Percentiles rank a stretch among this genome's conserved stretches.
phyloP scores from a whole-genome alignment of 192 early-diverging fungal genomes.

The Coemansia pectinata region DNA sequence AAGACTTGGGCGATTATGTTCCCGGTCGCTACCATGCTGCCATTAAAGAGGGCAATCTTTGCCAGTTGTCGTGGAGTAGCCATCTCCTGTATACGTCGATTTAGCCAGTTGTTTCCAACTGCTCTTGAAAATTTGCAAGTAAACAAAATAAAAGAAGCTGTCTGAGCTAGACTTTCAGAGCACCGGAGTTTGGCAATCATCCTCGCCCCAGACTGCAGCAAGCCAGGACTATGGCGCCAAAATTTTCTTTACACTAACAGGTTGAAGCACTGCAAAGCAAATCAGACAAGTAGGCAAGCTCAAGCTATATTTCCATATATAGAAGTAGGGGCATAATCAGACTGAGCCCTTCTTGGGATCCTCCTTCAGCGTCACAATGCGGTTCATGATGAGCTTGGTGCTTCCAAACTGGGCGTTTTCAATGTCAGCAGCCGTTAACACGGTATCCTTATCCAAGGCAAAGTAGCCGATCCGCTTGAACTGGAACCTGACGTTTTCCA shows the following conservation, averaged over 20 bases:
- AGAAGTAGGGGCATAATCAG: not conserved
- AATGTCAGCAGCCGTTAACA: conserved; percentile 60
- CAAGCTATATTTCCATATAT: too few relatives aligned
- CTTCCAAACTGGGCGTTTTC: conserved; percentile 61
- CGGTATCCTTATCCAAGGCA: conserved; percentile 90
- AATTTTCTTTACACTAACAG: not conserved
- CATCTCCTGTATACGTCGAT: not conserved
- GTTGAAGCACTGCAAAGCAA: not conserved
- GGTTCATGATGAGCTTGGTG: conserved; percentile 65
- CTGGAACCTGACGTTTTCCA: conserved; percentile 91
- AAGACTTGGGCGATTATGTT: conserved; percentile 31
- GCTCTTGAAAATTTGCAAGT: not conserved
- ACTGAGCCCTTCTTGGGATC: conserved; percentile 60
- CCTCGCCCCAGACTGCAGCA: not conserved
- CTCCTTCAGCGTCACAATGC: conserved; percentile 72
- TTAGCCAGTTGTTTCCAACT: not conserved
- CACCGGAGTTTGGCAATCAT: too few relatives aligned
- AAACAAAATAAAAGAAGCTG: not conserved
- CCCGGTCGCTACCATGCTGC: conserved; percentile 30
- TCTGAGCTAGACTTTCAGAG: not conserved
- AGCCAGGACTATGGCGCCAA: not conserved
- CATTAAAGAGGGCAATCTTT: conserved; percentile 33
- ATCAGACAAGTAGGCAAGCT: not conserved
- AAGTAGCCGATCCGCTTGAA: conserved; percentile 98
- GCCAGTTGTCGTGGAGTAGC: conserved; percentile 6